Percentiles rank a stretch among this genome's conserved stretches.
Evolutionary conservation across 192 early-diverging fungal species (phyloP).

Genomic region (Entomortierella parvispora): DNA sequence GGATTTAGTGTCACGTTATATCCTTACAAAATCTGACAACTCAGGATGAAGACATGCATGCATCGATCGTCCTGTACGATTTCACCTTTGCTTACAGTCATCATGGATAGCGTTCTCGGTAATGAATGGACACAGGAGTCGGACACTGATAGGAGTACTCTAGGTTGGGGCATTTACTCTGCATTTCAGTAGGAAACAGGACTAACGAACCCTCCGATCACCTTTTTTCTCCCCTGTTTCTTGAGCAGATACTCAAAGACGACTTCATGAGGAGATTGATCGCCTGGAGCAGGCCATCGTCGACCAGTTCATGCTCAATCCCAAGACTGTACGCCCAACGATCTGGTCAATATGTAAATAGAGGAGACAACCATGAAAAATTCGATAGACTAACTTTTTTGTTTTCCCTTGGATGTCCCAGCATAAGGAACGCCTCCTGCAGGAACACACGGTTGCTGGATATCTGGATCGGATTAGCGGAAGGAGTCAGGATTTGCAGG

Average conservation of each 20-base stretch:
- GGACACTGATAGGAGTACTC: neutral
- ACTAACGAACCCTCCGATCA: too few species aligned
- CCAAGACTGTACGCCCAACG: slow-evolving; percentile 64
- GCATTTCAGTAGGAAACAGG: too few species aligned
- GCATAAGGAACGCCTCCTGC: slow-evolving; percentile 83
- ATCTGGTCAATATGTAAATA: too few species aligned
- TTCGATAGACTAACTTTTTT: too few species aligned
- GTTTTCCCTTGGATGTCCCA: slow-evolving; percentile 22
- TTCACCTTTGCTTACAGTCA: neutral
- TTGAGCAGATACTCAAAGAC: slow-evolving; percentile 56
- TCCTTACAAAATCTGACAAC: too few species aligned
- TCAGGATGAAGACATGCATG: too few species aligned
- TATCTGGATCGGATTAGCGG: slow-evolving; percentile 77
- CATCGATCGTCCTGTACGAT: too few species aligned
- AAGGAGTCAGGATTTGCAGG: slow-evolving; percentile 68
- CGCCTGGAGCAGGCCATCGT: slow-evolving; percentile 90
- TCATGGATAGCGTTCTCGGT: too few species aligned
- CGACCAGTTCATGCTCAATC: slow-evolving; percentile 77
- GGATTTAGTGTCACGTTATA: too few species aligned
- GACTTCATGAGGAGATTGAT: slow-evolving; percentile 91
- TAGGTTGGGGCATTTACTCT: too few species aligned
- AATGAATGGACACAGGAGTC: neutral
- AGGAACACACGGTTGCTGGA: slow-evolving; percentile 81
- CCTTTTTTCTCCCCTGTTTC: too few species aligned
- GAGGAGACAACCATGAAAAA: too few species aligned